Base-by-base conservation (phyloP, 371 early-diverging fungal species). In the Rhizopus arrhizus region DNA sequence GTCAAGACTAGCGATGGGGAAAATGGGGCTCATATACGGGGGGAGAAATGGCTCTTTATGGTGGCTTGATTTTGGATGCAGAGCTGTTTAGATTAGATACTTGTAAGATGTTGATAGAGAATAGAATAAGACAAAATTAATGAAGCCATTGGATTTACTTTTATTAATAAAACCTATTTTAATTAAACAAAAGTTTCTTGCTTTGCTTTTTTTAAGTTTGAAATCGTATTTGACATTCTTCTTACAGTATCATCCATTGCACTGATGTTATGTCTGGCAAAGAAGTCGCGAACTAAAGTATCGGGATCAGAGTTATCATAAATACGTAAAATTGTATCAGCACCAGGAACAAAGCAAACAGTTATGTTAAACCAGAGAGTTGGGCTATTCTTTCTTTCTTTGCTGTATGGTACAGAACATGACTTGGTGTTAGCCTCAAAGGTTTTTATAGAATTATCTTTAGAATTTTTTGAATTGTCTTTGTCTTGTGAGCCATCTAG, bases 61-160 rank as follows among this genome's bases (percentile, higher is more conserved):
- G 80, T 79, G 77, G 74, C 51, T 79, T 28, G 77, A 76, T 64
- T 79, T 79, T 50, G 65, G 70, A n/a, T 74, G 72, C 50, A 60
- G 59, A 54, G 32, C 33, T 32, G 4, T 7, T 40, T 40, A 7
- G 40, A 10, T 40, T 40, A 7, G 10, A 40, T 10, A 2, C 2
- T 22, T 22, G 22, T 22, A 22, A 22, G 22, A 22, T 22, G 22
- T 22, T 51, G 34, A 6, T 12, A 53, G 22, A 41, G 29, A 29
- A 53, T 41, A 53, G 22, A 53, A 15, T 3, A 32, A 33, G 13
- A 1, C 22, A 33, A 36, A 45, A n/a, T 8, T 15, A 46, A 15
- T 36, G 22, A 28, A 40, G 0, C 40, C 40, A 12, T 40, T 40
- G 40, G 8, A 10, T 40, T 40, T 40, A 10, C 2, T 40, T 2